Evolutionary conservation across 2,329 filamentous ascomycete genomes (phyloP), one percentile per base, ranked within the genome.

Genomic region (Aspergillus latus): DNA sequence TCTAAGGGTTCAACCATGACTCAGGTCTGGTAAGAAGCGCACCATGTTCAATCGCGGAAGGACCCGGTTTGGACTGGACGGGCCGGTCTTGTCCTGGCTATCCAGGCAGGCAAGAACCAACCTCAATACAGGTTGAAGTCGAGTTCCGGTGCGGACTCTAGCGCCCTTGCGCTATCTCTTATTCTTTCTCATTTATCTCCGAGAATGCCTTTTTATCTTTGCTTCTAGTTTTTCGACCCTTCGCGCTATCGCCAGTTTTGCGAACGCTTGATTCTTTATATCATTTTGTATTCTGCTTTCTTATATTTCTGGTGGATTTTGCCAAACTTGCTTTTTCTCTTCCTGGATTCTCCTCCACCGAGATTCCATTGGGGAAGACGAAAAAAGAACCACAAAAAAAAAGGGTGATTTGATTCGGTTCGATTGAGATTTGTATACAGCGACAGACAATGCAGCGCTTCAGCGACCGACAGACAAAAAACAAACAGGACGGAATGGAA

Each of bases 231-330:
- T 16, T 21, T 21, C 21, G 21, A 21, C 21, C 21, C 21, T 21
- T 45, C 32, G 30, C 42, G 39, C 15, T 13, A 42, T 42, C 34
- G 46, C 52, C 36, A 10, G 11, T 29, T 49, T 6, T n/a, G 51
- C 45, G 45, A 44, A 29, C 13, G 46, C 30, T 49, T 37, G 40
- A 44, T 52, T 37, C 44, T 30, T 49, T 54, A 46, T 54, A 54
- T 50, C 39, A 43, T 44, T 50, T 45, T 51, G 47, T 46, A 50
- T 40, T 43, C 36, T 52, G 47, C 21, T 42, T 5, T 45, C 42
- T n/a, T 51, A 30, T 5, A 13, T 5, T 37, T 37, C 39, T 34
- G 40, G 47, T 39, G 47, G 40, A 43, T 43, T 40, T 42, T 46
- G 42, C 21, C 2, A 21, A 21, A 28, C 42, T 21, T 21, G 21